A percentile compares a stretch with the other conserved stretches of the same genome.
Conservation (phyloP, 1,139 yeast species). For the Candida frijolesensis region DNA sequence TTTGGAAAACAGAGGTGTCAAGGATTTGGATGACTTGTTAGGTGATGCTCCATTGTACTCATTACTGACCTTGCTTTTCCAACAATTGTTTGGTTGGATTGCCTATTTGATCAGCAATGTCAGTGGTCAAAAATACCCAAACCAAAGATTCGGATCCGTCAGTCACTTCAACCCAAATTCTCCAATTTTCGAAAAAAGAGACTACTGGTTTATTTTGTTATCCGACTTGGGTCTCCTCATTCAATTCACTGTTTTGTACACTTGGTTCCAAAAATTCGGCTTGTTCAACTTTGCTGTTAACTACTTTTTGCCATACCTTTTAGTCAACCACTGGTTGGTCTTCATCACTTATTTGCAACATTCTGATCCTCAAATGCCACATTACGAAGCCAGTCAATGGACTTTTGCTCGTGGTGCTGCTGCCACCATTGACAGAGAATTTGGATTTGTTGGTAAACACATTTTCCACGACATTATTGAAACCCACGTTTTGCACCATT, state of each 20-base stretch:
- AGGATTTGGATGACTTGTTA: conserved; percentile 55
- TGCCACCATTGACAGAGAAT: conserved; percentile 82
- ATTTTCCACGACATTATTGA: conserved; percentile 88
- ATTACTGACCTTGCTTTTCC: conserved; percentile 55
- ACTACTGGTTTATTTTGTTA: conserved; percentile 68
- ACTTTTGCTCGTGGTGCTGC: conserved; percentile 89
- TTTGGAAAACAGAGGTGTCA: conserved; percentile 38
- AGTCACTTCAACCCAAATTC: conserved; percentile 71
- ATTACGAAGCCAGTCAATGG: conserved; percentile 76
- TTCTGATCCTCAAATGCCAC: conserved; percentile 80
- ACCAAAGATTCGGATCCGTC: conserved; percentile 44
- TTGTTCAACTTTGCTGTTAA: conserved; percentile 63
- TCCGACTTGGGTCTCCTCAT: conserved; percentile 71
- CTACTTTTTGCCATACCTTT: conserved; percentile 77
- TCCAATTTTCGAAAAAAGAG: conserved; percentile 71
- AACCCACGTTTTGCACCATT: conserved; percentile 88
- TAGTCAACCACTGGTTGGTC: conserved; percentile 90
- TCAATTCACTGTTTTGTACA: conserved; percentile 57
- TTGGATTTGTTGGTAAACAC: conserved; percentile 78
- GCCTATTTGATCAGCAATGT: conserved; percentile 67
- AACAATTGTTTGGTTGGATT: conserved; percentile 80
- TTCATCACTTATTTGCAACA: conserved; percentile 85
- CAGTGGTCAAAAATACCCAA: conserved; percentile 69
- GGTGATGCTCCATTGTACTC: conserved; percentile 78
- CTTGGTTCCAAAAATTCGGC: conserved; percentile 67